Base-by-base conservation (phyloP, 2,329 filamentous ascomycete species). In the Fusarium veterinarium region DNA sequence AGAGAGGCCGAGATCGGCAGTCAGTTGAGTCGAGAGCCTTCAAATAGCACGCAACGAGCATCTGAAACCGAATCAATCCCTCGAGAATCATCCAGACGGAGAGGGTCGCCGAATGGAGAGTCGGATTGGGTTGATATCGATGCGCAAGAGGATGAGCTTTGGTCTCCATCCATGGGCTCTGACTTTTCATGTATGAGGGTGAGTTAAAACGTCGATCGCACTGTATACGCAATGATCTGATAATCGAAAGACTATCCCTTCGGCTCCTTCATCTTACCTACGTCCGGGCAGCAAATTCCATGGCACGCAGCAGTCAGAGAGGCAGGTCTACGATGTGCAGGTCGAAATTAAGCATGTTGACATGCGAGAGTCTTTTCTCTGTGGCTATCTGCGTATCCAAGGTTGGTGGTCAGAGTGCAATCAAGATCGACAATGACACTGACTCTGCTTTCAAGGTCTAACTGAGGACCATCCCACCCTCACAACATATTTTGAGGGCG, bases 301-400 rank as follows among this genome's bases (percentile, higher is more conserved):
- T 66, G 96, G 96, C 64, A 97, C 93, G 19, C 96, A 99, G 79
- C 93, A 95, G 79, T 98, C 95, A 6, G 95, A 98, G 80, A 90
- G 93, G 67, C 95, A 97, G 80, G 90, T 93, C 14, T 99, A 99
- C 80, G 94, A 97, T 71, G 96, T 99, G 2, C 93, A 98, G 78
- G 96, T 99, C 5, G 95, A 98, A 80, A 94, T 99, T 75, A 97
- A 98, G 83, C 92, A 98, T 83, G 95, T 98, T 48, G 95, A 98
- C 80, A 92, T 98, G 88, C 89, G 91, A 61, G 94, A 98, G 81
- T 98, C 95, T 10, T 98, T 95, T 77, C 87, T 99, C 11, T 98
- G 95, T 80, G 96, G 96, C 53, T 98, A 98, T 81, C 86, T 99
- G 73, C 93, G 93, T 75, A 99, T 99, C 74, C 93, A 98, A 91